phyloP scores from a whole-genome alignment of 2,329 filamentous ascomycete genomes.

The Fusarium foetens region DNA sequence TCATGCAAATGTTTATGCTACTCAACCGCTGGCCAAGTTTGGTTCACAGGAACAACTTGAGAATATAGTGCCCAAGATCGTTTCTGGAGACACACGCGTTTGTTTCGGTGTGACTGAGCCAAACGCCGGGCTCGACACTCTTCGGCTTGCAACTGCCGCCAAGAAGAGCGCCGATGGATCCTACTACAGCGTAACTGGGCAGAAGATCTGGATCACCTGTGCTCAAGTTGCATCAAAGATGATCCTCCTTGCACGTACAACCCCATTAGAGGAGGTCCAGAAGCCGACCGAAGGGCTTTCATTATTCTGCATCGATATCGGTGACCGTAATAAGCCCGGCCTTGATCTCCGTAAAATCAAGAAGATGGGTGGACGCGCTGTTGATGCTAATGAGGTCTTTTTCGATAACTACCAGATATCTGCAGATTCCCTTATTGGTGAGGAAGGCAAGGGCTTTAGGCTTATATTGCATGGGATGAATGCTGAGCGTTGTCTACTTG shows the following conservation, averaged over 20 bases:
- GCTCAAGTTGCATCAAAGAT: slow-evolving; percentile 85
- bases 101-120: slow-evolving; percentile 89
- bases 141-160: slow-evolving; percentile 75
- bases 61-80: slow-evolving; percentile 74
- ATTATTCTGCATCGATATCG: slow-evolving; percentile 82
- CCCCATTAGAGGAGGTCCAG: slow-evolving; percentile 70
- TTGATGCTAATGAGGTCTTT: slow-evolving; percentile 89
- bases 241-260: slow-evolving; percentile 84
- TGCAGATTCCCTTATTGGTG: slow-evolving; percentile 71
- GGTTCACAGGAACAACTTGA: slow-evolving; percentile 72
- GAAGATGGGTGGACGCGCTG: slow-evolving; percentile 86
- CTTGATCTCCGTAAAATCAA: slow-evolving; percentile 77
- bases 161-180: slow-evolving; percentile 59
- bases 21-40: slow-evolving; percentile 78
- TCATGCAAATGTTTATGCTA: slow-evolving; percentile 77
- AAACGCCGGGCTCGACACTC: slow-evolving; percentile 81
- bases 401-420: slow-evolving; percentile 82
- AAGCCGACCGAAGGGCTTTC: slow-evolving; percentile 80
- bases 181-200: slow-evolving; percentile 75
- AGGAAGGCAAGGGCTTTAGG: slow-evolving; percentile 81
- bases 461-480: slow-evolving; percentile 85
- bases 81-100: slow-evolving; percentile 75
- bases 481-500: slow-evolving; percentile 78
- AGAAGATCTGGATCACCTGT: slow-evolving; percentile 92
- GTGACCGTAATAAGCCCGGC: slow-evolving; percentile 63